Percentiles rank a stretch among this genome's conserved stretches.
phyloP scores from a whole-genome alignment of 2,329 filamentous ascomycete species.

The Seiridium unicorne region DNA sequence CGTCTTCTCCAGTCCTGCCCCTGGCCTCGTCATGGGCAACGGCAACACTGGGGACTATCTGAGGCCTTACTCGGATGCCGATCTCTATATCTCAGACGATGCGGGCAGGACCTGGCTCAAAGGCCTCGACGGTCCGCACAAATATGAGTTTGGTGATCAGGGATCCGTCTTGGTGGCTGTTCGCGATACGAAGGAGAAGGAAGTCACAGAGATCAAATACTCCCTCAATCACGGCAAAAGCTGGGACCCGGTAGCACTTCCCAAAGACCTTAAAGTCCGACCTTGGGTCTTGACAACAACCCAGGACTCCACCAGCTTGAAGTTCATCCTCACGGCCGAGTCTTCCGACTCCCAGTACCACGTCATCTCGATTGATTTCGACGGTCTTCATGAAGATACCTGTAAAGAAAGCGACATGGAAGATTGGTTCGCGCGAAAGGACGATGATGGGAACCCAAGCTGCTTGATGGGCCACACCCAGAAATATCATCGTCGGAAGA shows the following conservation, averaged over 20 bases:
- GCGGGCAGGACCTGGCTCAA: conserved; percentile 83
- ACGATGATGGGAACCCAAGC: conserved; percentile 75
- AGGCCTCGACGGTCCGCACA: conserved; percentile 77
- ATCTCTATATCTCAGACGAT: conserved; percentile 87
- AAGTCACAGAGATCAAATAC: conserved; percentile 61
- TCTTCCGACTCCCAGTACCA: conserved; percentile 54
- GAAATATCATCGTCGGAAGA: conserved; percentile 80
- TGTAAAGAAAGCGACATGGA: conserved; percentile 81
- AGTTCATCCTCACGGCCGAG: conserved; percentile 76
- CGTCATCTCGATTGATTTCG: conserved; percentile 80
- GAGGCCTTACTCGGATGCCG: conserved; percentile 67
- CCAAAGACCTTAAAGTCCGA: conserved; percentile 63
- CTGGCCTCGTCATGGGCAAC: conserved; percentile 89
- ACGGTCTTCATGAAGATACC: conserved; percentile 73
- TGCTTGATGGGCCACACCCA: conserved; percentile 98
- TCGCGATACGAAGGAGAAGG: conserved; percentile 65
- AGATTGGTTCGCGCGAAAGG: conserved; percentile 80
- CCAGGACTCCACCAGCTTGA: conserved; percentile 87
- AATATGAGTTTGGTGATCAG: conserved; percentile 94
- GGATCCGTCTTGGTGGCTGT: conserved; percentile 86
- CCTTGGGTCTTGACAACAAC: conserved; percentile 81
- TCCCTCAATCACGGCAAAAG: conserved; percentile 86
- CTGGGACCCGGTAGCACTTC: conserved; percentile 73
- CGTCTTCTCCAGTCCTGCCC: conserved; percentile 90
- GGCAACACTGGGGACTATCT: conserved; percentile 83